Percentiles rank a stretch among this genome's conserved stretches.
Conservation (phyloP, 441 rosid species). For the Breynia disticha region DNA sequence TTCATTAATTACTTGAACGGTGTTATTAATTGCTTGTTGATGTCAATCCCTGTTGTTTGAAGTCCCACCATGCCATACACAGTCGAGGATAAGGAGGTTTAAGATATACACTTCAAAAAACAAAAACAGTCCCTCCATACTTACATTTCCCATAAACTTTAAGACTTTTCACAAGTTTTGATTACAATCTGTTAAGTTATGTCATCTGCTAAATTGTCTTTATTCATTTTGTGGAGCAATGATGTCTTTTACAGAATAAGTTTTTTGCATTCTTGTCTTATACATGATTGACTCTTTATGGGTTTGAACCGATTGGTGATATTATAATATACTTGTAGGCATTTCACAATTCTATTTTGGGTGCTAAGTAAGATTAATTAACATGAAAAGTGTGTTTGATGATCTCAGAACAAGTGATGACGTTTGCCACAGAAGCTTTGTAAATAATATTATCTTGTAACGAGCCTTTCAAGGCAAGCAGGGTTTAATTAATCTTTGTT, state of each 20-base stretch:
- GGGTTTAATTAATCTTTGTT: background rate
- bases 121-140: constrained; percentile 11
- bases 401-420: background rate
- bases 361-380: background rate
- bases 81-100: background rate
- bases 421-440: background rate
- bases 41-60: background rate
- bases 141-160: constrained; percentile 5
- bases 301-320: too few relatives aligned
- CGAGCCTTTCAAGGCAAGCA: constrained; percentile 22
- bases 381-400: background rate
- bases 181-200: constrained; percentile 15
- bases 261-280: constrained; percentile 14
- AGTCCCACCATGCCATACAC: background rate
- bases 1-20: background rate
- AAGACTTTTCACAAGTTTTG: constrained; percentile 13
- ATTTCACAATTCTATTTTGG: constrained; percentile 9
- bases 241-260: constrained; percentile 15
- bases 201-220: constrained; percentile 23
- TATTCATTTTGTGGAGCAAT: constrained; percentile 19
- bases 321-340: background rate
- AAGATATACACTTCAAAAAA: background rate
- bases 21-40: background rate
- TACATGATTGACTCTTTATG: too few relatives aligned
- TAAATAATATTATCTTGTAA: constrained; percentile 5